phyloP scores from a whole-genome alignment of 2,329 filamentous ascomycete species.

The Ophiostoma pallidulum region DNA sequence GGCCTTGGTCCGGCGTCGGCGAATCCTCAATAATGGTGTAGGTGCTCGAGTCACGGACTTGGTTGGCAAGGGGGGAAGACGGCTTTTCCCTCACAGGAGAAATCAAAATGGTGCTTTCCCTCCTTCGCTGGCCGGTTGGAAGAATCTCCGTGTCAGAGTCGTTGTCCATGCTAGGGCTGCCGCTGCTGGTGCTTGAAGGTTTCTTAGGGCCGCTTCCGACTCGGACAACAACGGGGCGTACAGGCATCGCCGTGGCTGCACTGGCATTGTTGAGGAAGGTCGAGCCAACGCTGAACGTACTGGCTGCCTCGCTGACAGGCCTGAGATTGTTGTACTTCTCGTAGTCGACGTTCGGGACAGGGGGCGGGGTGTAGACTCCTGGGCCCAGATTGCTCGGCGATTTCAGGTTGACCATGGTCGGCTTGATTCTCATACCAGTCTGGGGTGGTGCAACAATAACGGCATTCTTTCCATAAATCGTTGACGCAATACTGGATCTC shows the following conservation, averaged over 20 bases:
- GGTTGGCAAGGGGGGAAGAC: not conserved
- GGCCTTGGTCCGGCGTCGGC: slow-evolving; percentile 42
- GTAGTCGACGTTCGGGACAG: slow-evolving; percentile 63
- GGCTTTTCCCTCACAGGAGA: slow-evolving; percentile 15
- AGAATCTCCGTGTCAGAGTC: not conserved
- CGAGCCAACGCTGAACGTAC: slow-evolving; percentile 57
- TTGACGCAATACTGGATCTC: slow-evolving; percentile 75
- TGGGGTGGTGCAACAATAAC: slow-evolving; percentile 75
- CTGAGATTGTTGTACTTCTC: slow-evolving; percentile 42
- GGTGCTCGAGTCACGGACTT: slow-evolving; percentile 31
- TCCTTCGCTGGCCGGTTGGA: not conserved
- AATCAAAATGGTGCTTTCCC: not conserved
- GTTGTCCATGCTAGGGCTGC: not conserved
- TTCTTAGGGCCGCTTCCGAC: slow-evolving; percentile 45
- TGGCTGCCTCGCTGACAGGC: slow-evolving; percentile 43
- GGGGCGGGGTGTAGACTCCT: slow-evolving; percentile 49
- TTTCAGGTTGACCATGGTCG: slow-evolving; percentile 88
- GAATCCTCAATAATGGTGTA: slow-evolving; percentile 43
- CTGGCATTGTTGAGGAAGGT: slow-evolving; percentile 59
- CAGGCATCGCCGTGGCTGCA: slow-evolving; percentile 46
- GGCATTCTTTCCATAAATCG: slow-evolving; percentile 86
- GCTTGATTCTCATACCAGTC: slow-evolving; percentile 78
- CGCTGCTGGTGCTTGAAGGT: slow-evolving; percentile 15
- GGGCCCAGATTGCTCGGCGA: slow-evolving; percentile 44
- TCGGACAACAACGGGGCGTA: slow-evolving; percentile 50